A percentile compares a stretch with the other conserved stretches of the same genome.
Evolutionary conservation across 1,284 basidiomycete genomes (phyloP).

Genomic region (Veloporphyrellus conicus): DNA sequence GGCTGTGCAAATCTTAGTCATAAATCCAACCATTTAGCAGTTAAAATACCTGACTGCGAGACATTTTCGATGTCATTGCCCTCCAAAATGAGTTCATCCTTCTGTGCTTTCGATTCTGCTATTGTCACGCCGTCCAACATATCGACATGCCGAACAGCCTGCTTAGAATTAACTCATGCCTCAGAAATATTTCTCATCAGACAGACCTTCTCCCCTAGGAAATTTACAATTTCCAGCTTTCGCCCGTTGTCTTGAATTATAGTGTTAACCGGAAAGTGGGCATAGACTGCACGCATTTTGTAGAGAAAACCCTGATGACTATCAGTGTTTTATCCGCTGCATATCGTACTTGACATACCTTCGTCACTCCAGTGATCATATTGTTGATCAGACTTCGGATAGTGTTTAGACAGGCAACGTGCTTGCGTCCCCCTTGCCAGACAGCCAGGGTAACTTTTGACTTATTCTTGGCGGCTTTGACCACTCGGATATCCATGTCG

Average conservation of each 20-base stretch:
- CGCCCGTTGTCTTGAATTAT: constrained; percentile 84
- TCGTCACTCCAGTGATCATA: constrained; percentile 97
- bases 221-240: constrained; percentile 95
- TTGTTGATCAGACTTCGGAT: constrained; percentile 94
- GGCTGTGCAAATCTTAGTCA: constrained; percentile 44
- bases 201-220: constrained; percentile 88
- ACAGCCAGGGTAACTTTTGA: constrained; percentile 85
- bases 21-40: background rate
- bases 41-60: constrained; percentile 76
- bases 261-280: constrained; percentile 99
- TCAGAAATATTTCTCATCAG: background rate
- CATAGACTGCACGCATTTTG: constrained; percentile 99
- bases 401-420: constrained; percentile 96
- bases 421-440: constrained; percentile 98
- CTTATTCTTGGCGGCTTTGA: constrained; percentile 64
- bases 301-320: constrained; percentile 88
- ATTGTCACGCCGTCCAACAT: constrained; percentile 92
- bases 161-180: constrained; percentile 1
- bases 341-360: constrained; percentile 40
- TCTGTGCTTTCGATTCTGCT: constrained; percentile 88
- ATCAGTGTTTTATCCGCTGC: constrained; percentile 2
- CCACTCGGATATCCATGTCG: constrained; percentile 91
- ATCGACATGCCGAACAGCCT: constrained; percentile 88
- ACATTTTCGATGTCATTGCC: constrained; percentile 96
- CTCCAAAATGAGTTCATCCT: constrained; percentile 92